Conservation (phyloP, 352 stramenopile species). For the Plasmopara viticola region DNA sequence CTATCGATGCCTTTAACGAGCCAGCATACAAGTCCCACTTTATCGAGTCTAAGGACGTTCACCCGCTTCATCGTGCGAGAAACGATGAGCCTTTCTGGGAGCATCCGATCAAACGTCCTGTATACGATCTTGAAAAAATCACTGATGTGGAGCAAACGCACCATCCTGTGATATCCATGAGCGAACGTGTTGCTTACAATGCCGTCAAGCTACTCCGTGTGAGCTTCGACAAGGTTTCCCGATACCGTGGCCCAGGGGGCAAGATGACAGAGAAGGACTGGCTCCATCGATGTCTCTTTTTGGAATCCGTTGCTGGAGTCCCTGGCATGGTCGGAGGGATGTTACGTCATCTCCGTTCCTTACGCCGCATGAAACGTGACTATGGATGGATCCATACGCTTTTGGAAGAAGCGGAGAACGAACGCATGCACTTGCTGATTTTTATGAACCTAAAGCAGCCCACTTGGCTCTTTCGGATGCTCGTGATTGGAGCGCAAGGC, state of each 20-base stretch:
- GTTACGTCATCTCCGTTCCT: slow-evolving; percentile 72
- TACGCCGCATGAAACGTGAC: slow-evolving; percentile 81
- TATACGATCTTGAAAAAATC: slow-evolving; percentile 34
- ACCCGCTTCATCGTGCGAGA: slow-evolving; percentile 5
- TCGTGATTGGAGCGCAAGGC: slow-evolving; percentile 80
- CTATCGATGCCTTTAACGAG: slow-evolving; percentile 14
- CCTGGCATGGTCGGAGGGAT: slow-evolving; percentile 74
- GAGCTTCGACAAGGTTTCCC: slow-evolving; percentile 43
- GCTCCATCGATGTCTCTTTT: slow-evolving; percentile 62
- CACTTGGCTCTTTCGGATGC: slow-evolving; percentile 55
- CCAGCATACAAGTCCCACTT: slow-evolving; percentile 25
- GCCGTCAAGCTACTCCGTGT: slow-evolving; percentile 36
- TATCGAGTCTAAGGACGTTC: slow-evolving; percentile 17
- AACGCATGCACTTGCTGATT: slow-evolving; percentile 91
- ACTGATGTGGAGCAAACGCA: slow-evolving; percentile 24
- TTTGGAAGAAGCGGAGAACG: slow-evolving; percentile 90
- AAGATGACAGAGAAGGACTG: slow-evolving; percentile 61
- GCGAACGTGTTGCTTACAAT: slow-evolving; percentile 22
- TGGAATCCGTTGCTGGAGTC: slow-evolving; percentile 72
- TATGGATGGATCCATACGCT: slow-evolving; percentile 90
- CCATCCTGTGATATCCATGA: slow-evolving; percentile 19
- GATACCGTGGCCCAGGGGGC: slow-evolving; percentile 50
- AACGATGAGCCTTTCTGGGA: slow-evolving; percentile 22
- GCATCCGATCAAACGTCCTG: slow-evolving; percentile 27
- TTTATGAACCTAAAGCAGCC: slow-evolving; percentile 87